phyloP scores from a whole-genome alignment of 2,329 filamentous ascomycete genomes.

The Emericellopsis cladophorae region DNA sequence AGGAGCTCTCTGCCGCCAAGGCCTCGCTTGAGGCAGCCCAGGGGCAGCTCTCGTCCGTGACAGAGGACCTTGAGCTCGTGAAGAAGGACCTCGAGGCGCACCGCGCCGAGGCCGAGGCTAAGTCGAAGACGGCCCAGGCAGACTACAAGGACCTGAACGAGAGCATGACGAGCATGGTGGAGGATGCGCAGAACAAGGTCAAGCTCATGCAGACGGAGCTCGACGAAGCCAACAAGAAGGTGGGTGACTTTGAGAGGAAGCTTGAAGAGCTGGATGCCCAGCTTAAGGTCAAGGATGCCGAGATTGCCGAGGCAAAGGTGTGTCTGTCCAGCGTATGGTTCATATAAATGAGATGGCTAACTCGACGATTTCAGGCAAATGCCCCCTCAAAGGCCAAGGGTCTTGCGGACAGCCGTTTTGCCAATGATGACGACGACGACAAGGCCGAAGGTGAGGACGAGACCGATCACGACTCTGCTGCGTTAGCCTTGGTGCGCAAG shows the following conservation, averaged over 20 bases:
- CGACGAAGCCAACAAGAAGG: slow-evolving; percentile 21
- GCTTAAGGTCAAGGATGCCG: slow-evolving; percentile 50
- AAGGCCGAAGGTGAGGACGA: slow-evolving; percentile 45
- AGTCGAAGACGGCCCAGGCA: slow-evolving; percentile 40
- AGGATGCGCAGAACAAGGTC: slow-evolving; percentile 42
- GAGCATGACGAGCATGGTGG: slow-evolving; percentile 45
- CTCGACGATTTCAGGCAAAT: slow-evolving; percentile 25
- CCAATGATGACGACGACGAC: slow-evolving; percentile 21
- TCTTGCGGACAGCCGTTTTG: slow-evolving; percentile 41
- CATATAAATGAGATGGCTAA: background rate
- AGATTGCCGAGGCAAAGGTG: slow-evolving; percentile 50
- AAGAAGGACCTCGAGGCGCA: slow-evolving; percentile 41
- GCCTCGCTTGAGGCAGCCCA: slow-evolving; percentile 22
- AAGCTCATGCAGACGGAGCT: slow-evolving; percentile 38
- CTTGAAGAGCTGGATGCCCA: slow-evolving; percentile 38
- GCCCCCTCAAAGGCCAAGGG: slow-evolving; percentile 32
- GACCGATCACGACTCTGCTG: slow-evolving; percentile 50
- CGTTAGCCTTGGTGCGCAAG: slow-evolving; percentile 54
- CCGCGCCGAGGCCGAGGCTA: slow-evolving; percentile 35
- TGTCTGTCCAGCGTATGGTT: slow-evolving; percentile 2
- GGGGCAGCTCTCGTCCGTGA: slow-evolving; percentile 14
- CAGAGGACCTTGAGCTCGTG: slow-evolving; percentile 31
- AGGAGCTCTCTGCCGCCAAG: slow-evolving; percentile 31
- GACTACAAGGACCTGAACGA: slow-evolving; percentile 53
- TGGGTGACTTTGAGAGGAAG: slow-evolving; percentile 34